These are phyloP conservation scores for Microbotryomycetes sp. DNA, from an alignment of 1,284 basidiomycete genomes.

Conservation along the genomic window DNA sequence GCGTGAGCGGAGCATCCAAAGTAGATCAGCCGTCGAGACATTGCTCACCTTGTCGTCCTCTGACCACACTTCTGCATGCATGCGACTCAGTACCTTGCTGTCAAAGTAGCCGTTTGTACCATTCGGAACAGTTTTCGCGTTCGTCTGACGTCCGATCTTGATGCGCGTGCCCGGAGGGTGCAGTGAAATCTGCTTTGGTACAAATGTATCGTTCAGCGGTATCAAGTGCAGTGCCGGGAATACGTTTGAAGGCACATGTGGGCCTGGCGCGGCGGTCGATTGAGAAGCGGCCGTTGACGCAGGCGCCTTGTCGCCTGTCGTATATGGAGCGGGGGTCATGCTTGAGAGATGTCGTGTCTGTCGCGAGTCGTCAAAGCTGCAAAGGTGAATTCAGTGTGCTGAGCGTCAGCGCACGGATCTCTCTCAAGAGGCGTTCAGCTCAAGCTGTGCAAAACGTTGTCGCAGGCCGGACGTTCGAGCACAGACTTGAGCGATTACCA, in stretches of 20 bases:
- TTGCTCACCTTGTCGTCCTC: conserved; percentile 69
- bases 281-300: neutral
- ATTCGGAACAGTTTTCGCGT: conserved; percentile 88
- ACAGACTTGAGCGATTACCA: too few relatives aligned
- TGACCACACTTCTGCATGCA: conserved; percentile 98
- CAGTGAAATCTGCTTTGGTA: conserved; percentile 90
- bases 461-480: too few relatives aligned
- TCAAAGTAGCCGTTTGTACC: conserved; percentile 97
- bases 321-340: too few relatives aligned
- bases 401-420: too few relatives aligned
- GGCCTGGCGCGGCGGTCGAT: neutral
- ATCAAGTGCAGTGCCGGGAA: conserved; percentile 69
- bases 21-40: neutral
- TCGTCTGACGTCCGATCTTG: conserved; percentile 98
- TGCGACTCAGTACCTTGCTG: conserved; percentile 87
- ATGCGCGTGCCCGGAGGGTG: conserved; percentile 57
- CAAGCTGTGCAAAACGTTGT: too few relatives aligned
- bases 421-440: too few relatives aligned
- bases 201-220: conserved; percentile 91
- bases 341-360: too few relatives aligned
- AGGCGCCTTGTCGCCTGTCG: neutral
- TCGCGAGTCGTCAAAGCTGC: too few relatives aligned
- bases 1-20: neutral
- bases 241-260: neutral
- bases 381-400: too few relatives aligned